Conservation (phyloP, 306 rosid species). For the Cucumis hystrix region DNA sequence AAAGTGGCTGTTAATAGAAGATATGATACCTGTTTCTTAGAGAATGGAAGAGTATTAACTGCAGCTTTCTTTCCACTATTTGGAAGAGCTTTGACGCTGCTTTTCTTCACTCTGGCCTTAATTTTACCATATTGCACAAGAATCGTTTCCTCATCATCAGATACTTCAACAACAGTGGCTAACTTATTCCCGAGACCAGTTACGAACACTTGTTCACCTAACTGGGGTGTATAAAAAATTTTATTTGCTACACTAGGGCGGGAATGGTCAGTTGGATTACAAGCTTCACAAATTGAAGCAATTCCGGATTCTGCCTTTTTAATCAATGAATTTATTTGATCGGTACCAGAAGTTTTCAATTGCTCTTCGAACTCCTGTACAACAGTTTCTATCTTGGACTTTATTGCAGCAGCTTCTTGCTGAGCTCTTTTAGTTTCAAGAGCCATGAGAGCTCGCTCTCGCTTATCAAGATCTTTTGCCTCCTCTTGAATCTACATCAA, state of each 20-base stretch:
- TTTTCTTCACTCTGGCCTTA: constrained; percentile 75
- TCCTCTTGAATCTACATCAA: constrained; percentile 59
- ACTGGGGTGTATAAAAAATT: constrained; percentile 41
- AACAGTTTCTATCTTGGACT: constrained; percentile 50
- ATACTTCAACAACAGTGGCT: constrained; percentile 59
- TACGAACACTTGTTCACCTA: constrained; percentile 64
- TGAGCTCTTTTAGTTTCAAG: constrained; percentile 48
- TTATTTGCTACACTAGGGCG: constrained; percentile 21
- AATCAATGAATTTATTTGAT: constrained; percentile 45
- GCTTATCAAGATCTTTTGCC: constrained; percentile 69
- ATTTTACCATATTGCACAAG: constrained; percentile 79
- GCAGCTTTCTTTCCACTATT: constrained; percentile 23
- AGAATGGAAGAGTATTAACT: constrained; percentile 23
- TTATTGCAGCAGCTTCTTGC: constrained; percentile 43
- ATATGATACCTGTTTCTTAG: constrained; percentile 48
- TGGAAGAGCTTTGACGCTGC: constrained; percentile 37
- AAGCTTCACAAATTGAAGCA: constrained; percentile 54
- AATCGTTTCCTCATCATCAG: constrained; percentile 47
- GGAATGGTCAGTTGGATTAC: constrained; percentile 22
- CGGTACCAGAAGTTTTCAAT: constrained; percentile 31
- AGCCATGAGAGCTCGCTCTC: constrained; percentile 50
- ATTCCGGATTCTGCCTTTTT: constrained; percentile 62
- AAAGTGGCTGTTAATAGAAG: neutral
- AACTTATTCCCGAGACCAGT: constrained; percentile 57
- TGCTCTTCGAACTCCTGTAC: constrained; percentile 48